Evolutionary conservation across 441 rosid genomes (phyloP), one percentile per base, ranked within the genome.

Genomic region (Viola pubescens): DNA sequence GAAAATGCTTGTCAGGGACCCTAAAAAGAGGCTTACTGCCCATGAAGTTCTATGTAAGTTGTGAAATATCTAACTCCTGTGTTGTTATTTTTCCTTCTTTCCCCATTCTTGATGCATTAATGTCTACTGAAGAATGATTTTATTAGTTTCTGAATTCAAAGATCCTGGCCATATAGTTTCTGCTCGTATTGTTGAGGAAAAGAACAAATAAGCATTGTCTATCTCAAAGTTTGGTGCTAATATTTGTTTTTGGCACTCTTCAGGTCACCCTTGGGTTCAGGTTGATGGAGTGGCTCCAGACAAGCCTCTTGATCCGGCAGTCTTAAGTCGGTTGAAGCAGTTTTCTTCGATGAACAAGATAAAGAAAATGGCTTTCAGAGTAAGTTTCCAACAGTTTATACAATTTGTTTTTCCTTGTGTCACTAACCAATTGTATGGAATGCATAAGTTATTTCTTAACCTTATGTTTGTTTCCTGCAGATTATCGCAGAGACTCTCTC

Each of bases 221-320:
- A 26, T 26, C 34, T 26, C 34, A 26, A 26, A 26, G 34, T 43
- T 43, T 43, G 46, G 8, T 1, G 7, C 46, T 43, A 43, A 43
- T 43, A 9, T 43, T 6, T 43, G 46, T 43, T 67, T 37, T 37
- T 5, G 47, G 34, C 26, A 63, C 51, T 45, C 56, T 56, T 48
- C 77, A 94, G 98, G 96, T 69, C 99, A 94, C 66, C 96, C 99
- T 64, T 94, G 99, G 99, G 88, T 89, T 60, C 74, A 77, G 72
- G 86, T 80, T 40, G 81, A 85, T 61, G 91, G 99, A 49, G 76
- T 77, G 39, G 97, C 99, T 56, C 94, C 91, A 1, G 94, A 94
- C 67, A 90, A 77, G 73, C 95, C 97, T 77, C 89, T 94, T 16
- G 95, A 94, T 79, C 78, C 97, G 56, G 99, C 99, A 9, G 95